Percentiles rank a stretch among this genome's conserved stretches.
phyloP scores from a whole-genome alignment of 2,329 filamentous ascomycete species.

The Scedosporium apiospermum region DNA sequence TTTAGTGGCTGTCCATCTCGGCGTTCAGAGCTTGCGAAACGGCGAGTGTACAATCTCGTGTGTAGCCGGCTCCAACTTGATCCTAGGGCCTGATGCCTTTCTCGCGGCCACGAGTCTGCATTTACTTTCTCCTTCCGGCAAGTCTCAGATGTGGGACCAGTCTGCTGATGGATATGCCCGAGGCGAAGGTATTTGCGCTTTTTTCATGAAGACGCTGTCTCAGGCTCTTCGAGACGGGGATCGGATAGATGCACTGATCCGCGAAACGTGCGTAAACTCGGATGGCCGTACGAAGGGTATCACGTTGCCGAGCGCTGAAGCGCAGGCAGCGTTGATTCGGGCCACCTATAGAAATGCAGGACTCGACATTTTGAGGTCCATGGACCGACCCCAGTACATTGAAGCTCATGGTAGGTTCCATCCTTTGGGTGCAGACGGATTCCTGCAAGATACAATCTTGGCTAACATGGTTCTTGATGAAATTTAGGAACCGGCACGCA shows the following conservation, averaged over 20 bases:
- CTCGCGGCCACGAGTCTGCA: constrained; percentile 12
- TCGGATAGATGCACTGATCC: constrained; percentile 24
- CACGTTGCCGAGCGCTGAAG: constrained; percentile 23
- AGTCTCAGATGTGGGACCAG: constrained; percentile 21
- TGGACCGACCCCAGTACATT: constrained; percentile 7
- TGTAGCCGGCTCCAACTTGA: constrained; percentile 12
- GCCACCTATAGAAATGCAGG: constrained; percentile 18
- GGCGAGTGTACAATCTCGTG: constrained; percentile 15
- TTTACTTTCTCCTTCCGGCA: constrained; percentile 20
- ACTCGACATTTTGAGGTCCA: constrained; percentile 18
- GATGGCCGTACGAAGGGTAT: constrained; percentile 29
- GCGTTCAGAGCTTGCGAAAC: constrained; percentile 18
- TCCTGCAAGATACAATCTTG: too few relatives aligned
- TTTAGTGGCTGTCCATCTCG: constrained; percentile 23
- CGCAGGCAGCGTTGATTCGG: constrained; percentile 22
- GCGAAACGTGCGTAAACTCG: constrained; percentile 21
- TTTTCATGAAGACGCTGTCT: constrained; percentile 30
- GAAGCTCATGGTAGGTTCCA: too few relatives aligned
- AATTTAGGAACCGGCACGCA: constrained; percentile 15
- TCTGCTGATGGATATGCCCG: constrained; percentile 32
- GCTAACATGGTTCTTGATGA: too few relatives aligned
- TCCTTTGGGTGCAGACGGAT: too few relatives aligned
- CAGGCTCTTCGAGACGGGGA: constrained; percentile 32
- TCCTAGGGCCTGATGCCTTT: constrained; percentile 15
- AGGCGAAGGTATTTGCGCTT: constrained; percentile 26